These are phyloP conservation scores for Udeniomyces megalosporus DNA, from an alignment of 768 basidiomycete species.

Conservation along the genomic window DNA sequence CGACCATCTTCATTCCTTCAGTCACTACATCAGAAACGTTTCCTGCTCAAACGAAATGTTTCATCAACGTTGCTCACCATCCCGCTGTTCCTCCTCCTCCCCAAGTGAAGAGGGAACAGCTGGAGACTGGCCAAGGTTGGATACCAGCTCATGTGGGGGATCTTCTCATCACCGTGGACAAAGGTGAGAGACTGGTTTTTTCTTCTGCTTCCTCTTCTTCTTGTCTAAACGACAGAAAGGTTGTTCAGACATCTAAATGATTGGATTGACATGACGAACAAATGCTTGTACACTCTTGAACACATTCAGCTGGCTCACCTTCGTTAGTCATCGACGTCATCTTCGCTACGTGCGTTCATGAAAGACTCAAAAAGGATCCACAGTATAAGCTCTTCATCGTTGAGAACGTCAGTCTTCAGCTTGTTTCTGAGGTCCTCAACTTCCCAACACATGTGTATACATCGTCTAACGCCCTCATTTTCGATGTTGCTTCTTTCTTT, in stretches of 20 bases:
- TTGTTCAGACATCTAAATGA: neutral
- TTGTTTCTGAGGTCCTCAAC: neutral
- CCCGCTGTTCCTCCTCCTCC: neutral
- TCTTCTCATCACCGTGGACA: slow-evolving; percentile 6
- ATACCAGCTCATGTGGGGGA: slow-evolving; percentile 4
- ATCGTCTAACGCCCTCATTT: no score
- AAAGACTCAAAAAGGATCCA: neutral
- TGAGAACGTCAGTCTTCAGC: slow-evolving; percentile 3
- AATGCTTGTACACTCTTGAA: neutral
- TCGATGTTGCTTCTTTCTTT: no score
- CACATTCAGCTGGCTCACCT: neutral
- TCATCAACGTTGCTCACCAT: slow-evolving; percentile 13
- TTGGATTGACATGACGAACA: neutral
- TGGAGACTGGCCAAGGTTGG: neutral
- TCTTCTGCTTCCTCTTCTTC: neutral
- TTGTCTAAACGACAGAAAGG: no score
- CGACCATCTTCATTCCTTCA: neutral
- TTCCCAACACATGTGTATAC: no score
- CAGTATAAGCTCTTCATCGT: slow-evolving; percentile 13
- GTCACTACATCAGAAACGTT: neutral
- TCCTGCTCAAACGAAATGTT: neutral
- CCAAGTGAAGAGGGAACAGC: neutral
- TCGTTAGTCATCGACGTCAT: slow-evolving; percentile 12
- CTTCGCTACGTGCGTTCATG: neutral
- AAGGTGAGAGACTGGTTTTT: neutral